These are phyloP conservation scores for Osmozyma mogii DNA, from an alignment of 805 yeast genomes.

Conservation along the genomic window DNA sequence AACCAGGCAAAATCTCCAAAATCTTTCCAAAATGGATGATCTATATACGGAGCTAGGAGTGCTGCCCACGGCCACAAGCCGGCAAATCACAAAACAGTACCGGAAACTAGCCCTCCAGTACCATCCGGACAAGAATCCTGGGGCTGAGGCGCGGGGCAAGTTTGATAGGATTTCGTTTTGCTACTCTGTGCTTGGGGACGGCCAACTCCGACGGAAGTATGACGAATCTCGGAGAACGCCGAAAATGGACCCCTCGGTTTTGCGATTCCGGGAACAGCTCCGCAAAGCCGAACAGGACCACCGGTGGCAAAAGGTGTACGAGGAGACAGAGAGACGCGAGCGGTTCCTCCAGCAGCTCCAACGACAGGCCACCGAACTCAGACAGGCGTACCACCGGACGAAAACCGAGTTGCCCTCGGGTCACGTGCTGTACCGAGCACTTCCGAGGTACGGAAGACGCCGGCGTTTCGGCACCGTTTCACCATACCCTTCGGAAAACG, in stretches of 20 bases:
- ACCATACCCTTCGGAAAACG: too few relatives aligned
- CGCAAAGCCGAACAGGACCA: not conserved
- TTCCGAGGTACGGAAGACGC: not conserved
- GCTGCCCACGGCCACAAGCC: too few relatives aligned
- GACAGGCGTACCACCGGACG: not conserved
- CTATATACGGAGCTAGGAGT: too few relatives aligned
- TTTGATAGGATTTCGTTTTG: not conserved
- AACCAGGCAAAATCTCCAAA: too few relatives aligned
- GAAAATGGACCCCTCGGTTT: not conserved
- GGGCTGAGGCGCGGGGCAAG: conserved; percentile 15
- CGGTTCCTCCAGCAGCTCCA: too few relatives aligned
- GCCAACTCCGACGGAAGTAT: not conserved
- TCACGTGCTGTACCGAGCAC: not conserved
- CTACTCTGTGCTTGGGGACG: not conserved
- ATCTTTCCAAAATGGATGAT: too few relatives aligned
- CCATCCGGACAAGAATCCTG: conserved; percentile 35
- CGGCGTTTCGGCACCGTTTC: too few relatives aligned
- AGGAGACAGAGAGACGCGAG: too few relatives aligned
- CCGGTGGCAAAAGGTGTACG: too few relatives aligned
- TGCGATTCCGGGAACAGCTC: not conserved
- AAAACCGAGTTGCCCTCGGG: not conserved
- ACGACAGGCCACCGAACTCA: not conserved
- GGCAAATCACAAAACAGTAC: conserved; percentile 24
- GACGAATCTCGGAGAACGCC: not conserved
- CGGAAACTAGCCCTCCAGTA: conserved; percentile 26